Conservation (phyloP, 257 asterid species). For the Prunella vulgaris region DNA sequence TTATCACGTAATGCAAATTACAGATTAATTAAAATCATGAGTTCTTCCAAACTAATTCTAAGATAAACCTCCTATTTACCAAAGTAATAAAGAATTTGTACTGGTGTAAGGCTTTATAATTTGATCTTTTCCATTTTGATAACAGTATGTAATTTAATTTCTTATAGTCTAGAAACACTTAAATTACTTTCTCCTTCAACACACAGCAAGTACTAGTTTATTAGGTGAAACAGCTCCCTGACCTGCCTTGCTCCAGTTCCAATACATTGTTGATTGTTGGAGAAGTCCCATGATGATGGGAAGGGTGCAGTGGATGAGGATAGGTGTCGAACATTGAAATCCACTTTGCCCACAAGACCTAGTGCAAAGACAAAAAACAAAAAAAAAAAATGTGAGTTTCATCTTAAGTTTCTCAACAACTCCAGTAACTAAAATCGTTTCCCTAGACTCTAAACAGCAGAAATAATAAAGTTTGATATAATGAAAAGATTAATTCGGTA, state of each 20-base stretch:
- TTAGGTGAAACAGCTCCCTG: slow-evolving; percentile 13
- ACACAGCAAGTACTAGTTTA: neutral
- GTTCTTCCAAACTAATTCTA: neutral
- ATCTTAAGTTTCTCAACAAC: slow-evolving; percentile 6
- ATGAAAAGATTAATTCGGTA: no score
- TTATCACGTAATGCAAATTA: neutral
- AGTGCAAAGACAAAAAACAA: slow-evolving; percentile 13
- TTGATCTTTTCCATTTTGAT: neutral
- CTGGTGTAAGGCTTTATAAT: neutral
- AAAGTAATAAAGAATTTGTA: neutral
- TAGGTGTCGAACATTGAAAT: slow-evolving; percentile 92
- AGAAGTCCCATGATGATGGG: slow-evolving; percentile 55
- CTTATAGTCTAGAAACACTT: neutral
- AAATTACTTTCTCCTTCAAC: neutral
- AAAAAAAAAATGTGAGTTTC: no score
- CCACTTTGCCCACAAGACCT: slow-evolving; percentile 96
- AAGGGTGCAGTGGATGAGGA: slow-evolving; percentile 67
- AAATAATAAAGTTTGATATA: neutral
- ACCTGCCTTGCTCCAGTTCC: slow-evolving; percentile 77
- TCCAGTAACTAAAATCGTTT: neutral
- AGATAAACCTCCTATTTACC: neutral
- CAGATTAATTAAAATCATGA: neutral
- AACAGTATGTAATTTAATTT: neutral
- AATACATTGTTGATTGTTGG: slow-evolving; percentile 62
- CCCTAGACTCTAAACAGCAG: neutral